phyloP scores from a whole-genome alignment of 768 basidiomycete genomes.

The Podaxis rugospora region DNA sequence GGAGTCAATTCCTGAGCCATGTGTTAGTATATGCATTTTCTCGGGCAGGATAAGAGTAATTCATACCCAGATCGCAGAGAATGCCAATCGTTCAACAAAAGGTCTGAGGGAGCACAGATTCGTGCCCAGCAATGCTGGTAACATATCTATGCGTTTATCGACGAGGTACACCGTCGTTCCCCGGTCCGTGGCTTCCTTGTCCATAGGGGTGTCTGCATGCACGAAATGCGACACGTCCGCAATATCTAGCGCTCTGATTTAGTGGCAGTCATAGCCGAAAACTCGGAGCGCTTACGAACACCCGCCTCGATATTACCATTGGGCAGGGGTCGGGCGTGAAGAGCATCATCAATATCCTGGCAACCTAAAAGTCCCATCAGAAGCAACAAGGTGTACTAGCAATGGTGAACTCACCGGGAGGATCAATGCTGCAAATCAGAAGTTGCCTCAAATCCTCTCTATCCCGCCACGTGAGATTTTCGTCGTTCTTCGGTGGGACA shows the following conservation, averaged over 20 bases:
- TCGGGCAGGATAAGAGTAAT: background rate
- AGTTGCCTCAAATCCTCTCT: constrained; percentile 84
- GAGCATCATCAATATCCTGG: constrained; percentile 97
- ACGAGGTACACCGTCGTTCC: constrained; percentile 98
- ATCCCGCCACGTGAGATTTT: constrained; percentile 59
- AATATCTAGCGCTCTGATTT: constrained; percentile 60
- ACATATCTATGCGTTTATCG: constrained; percentile 98
- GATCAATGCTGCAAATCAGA: constrained; percentile 95
- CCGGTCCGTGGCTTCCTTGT: constrained; percentile 89
- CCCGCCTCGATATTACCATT: constrained; percentile 97
- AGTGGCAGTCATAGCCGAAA: background rate
- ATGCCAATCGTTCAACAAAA: constrained; percentile 90
- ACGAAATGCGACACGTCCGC: constrained; percentile 99
- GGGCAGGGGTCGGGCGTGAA: constrained; percentile 82
- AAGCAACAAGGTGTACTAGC: background rate
- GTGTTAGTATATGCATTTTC: background rate
- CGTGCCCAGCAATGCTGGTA: constrained; percentile 89
- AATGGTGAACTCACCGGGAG: constrained; percentile 54
- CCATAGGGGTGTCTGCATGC: constrained; percentile 90
- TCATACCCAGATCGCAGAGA: constrained; percentile 91
- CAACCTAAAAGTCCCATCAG: constrained; percentile 53
- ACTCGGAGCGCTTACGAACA: constrained; percentile 72
- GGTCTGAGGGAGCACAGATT: constrained; percentile 93
- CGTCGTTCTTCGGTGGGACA: constrained; percentile 70
- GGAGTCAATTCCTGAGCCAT: constrained; percentile 75